Conservation (phyloP, 2,329 filamentous ascomycete genomes). For the Zarea fungicola region DNA sequence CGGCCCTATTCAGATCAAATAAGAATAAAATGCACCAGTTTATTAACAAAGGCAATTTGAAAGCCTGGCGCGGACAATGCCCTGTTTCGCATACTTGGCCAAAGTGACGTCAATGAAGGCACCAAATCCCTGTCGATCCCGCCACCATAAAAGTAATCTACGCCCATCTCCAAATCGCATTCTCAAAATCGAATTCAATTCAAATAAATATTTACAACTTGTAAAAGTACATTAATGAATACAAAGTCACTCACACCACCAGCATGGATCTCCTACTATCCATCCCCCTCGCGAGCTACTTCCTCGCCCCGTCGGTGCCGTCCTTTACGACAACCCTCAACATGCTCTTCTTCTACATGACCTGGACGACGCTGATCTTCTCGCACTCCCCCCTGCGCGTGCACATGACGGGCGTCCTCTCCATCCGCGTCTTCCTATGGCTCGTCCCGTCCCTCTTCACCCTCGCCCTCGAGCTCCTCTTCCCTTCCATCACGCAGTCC, state of each 20-base stretch:
- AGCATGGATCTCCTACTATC: constrained; percentile 64
- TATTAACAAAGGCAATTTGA: too few species aligned
- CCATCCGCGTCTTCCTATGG: constrained; percentile 64
- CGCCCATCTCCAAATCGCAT: too few species aligned
- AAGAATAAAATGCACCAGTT: too few species aligned
- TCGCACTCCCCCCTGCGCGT: constrained; percentile 70
- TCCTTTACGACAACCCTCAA: constrained; percentile 78
- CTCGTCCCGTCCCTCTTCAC: constrained; percentile 68
- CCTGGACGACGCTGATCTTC: constrained; percentile 78
- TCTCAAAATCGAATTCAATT: too few species aligned
- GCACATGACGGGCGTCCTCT: constrained; percentile 66
- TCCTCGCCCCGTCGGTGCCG: constrained; percentile 54
- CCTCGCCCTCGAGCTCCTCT: constrained; percentile 59
- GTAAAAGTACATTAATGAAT: not conserved
- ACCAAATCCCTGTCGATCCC: too few species aligned
- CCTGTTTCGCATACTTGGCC: too few species aligned
- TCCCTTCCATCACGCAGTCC: constrained; percentile 57
- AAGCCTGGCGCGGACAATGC: too few species aligned
- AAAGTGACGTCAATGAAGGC: too few species aligned
- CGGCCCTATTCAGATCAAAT: too few species aligned
- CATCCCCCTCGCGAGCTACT: constrained; percentile 65
- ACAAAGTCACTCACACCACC: not conserved
- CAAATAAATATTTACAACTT: not conserved
- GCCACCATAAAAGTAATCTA: too few species aligned
- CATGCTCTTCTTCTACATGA: constrained; percentile 83